Evolutionary conservation across 768 basidiomycete species (phyloP), one percentile per base, ranked within the genome.

Genomic region (Coprinopsis marcescibilis): DNA sequence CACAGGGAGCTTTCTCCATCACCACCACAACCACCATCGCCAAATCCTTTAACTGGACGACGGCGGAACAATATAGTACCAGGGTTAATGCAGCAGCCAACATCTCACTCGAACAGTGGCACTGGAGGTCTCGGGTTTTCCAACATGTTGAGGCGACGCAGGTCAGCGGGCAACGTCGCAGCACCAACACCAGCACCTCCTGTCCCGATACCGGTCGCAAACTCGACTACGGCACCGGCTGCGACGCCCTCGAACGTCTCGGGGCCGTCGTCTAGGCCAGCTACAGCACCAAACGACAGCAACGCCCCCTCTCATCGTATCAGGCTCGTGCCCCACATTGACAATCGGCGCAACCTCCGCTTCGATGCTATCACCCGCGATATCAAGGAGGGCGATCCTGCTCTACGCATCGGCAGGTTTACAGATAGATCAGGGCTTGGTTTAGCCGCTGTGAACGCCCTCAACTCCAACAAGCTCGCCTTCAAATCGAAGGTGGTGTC

Each of bases 401-500:
- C 84, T 0, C 71, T 98, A 4, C 85, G 90, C 51, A 90, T 98
- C 52, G 95, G 95, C 2, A 80, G 95, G 33, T 97, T 95, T 76
- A 97, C 92, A 1, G 95, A 97, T 61, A 78, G 83, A 45, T 80
- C 82, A 5, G 85, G 83, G 13, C 63, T 81, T 7, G 82, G 79
- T 17, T 65, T 83, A 45, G 73, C 79, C 14, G 78, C 80, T 13
- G 77, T 81, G 52, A 81, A 84, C 56, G 77, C 86, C 19, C 66
- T 80, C 26, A 81, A 78, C 38, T 79, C 85, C 27, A 84, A 82
- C 65, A 92, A 93, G 60, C 82, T 97, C 39, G 93, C 92, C 0
- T 98, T 98, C 77, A 87, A 89, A 67, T 83, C 79, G 63, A 97
- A 97, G 65, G 95, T 97, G 63, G 94, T 98, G 57, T 89, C 86